Conservation (phyloP, 2,329 filamentous ascomycete genomes). For the Colletotrichum camelliae region DNA sequence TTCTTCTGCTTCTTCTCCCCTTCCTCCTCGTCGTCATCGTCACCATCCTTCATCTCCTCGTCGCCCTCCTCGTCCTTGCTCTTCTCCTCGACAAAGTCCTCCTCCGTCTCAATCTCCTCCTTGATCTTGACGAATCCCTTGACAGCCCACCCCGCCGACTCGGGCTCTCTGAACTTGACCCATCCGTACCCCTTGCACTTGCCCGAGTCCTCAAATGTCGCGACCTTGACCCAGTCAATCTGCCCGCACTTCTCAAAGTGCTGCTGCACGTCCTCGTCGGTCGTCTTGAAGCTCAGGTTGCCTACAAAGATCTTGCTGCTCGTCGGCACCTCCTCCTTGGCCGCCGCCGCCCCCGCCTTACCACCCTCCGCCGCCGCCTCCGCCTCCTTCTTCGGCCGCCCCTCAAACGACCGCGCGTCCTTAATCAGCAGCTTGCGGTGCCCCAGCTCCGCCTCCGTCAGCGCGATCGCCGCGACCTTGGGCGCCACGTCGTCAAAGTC, state of each 20-base stretch:
- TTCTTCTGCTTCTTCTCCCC: conserved; percentile 39
- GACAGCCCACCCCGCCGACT: conserved; percentile 73
- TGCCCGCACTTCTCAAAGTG: conserved; percentile 88
- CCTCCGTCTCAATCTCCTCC: conserved; percentile 67
- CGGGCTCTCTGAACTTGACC: conserved; percentile 85
- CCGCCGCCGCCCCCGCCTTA: conserved; percentile 27
- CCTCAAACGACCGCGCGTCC: conserved; percentile 87
- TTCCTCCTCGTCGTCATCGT: conserved; percentile 38
- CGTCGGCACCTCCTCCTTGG: conserved; percentile 47
- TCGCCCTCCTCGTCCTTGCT: conserved; percentile 38
- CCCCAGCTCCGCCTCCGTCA: conserved; percentile 82
- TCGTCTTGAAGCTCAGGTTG: conserved; percentile 83
- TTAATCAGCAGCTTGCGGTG: conserved; percentile 91
- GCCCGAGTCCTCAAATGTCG: conserved; percentile 94
- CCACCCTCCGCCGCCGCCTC: conserved; percentile 29
- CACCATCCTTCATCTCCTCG: conserved; percentile 40
- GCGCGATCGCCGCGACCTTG: conserved; percentile 77
- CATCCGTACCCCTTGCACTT: conserved; percentile 99
- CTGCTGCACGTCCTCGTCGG: conserved; percentile 78
- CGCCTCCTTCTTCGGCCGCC: conserved; percentile 75
- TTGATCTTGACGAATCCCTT: conserved; percentile 80
- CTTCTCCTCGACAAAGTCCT: conserved; percentile 61
- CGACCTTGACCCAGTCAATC: conserved; percentile 83
- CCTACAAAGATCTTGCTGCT: conserved; percentile 90
- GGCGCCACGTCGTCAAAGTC: conserved; percentile 79